Evolutionary conservation across 108 stramenopile genomes (phyloP).

Genomic region (Nannochloropsis gaditana): DNA sequence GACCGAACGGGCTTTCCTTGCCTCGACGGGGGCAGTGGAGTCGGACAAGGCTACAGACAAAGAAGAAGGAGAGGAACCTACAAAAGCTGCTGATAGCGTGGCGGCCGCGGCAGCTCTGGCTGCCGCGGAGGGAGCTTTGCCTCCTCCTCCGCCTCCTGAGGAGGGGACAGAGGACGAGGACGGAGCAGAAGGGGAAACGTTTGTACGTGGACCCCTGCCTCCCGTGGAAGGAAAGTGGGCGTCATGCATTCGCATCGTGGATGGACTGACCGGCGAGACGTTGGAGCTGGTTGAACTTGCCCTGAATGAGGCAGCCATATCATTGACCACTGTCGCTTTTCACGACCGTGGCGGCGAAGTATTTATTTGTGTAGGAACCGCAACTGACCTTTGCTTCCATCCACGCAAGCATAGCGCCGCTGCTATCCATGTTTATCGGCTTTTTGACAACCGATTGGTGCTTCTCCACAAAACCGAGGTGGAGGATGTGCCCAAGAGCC

Average conservation of each 20-base stretch:
- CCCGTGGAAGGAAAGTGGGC: slow-evolving; percentile 79
- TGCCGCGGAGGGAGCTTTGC: slow-evolving; percentile 11
- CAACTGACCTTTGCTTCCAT: slow-evolving; percentile 74
- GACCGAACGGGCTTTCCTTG: slow-evolving; percentile 58
- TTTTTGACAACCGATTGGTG: slow-evolving; percentile 75
- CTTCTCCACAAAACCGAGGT: slow-evolving; percentile 83
- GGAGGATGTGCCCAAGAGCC: slow-evolving; percentile 82
- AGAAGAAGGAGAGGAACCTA: slow-evolving; percentile 59
- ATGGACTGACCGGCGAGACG: slow-evolving; percentile 70
- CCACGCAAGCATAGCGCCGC: slow-evolving; percentile 53
- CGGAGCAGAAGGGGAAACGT: slow-evolving; percentile 60
- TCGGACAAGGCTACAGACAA: slow-evolving; percentile 50
- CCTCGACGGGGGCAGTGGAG: slow-evolving; percentile 62
- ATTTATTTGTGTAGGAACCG: slow-evolving; percentile 86
- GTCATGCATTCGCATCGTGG: slow-evolving; percentile 83
- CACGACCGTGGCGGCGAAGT: slow-evolving; percentile 85
- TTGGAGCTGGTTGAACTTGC: slow-evolving; percentile 77
- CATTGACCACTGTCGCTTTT: slow-evolving; percentile 78
- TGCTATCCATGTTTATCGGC: slow-evolving; percentile 64
- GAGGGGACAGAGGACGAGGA: slow-evolving; percentile 66
- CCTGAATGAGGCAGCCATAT: slow-evolving; percentile 86
- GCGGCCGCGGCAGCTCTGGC: background rate
- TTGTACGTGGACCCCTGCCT: slow-evolving; percentile 80
- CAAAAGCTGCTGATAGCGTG: slow-evolving; percentile 49
- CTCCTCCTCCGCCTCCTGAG: slow-evolving; percentile 13